Conservation (phyloP, 768 basidiomycete species). For the Termitomyces sp. region DNA sequence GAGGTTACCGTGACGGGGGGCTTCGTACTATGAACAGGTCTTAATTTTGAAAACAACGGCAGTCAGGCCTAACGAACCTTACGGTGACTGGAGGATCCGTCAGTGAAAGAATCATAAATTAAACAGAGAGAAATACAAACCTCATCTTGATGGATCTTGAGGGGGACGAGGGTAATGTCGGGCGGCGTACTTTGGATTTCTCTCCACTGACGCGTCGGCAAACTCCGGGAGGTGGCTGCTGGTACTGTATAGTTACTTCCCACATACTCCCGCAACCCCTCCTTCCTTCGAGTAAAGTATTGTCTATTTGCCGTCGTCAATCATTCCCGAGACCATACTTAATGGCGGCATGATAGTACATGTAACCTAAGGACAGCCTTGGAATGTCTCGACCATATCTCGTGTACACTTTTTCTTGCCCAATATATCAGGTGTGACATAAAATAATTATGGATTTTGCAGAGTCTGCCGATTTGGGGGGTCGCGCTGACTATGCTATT, state of each 20-base stretch:
- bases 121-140: slow-evolving; percentile 29
- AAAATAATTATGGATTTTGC: too few species aligned
- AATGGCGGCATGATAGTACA: too few species aligned
- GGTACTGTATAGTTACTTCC: slow-evolving; percentile 31
- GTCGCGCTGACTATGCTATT: too few species aligned
- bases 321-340: too few species aligned
- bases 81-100: slow-evolving; percentile 59
- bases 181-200: slow-evolving; percentile 21
- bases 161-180: slow-evolving; percentile 28
- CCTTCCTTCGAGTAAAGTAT: too few species aligned
- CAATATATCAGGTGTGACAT: too few species aligned
- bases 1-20: slow-evolving; percentile 96
- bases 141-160: slow-evolving; percentile 58
- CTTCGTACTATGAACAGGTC: slow-evolving; percentile 70
- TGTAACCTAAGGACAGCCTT: too few species aligned
- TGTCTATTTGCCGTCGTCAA: too few species aligned
- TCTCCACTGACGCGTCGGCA: slow-evolving; percentile 20
- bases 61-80: slow-evolving; percentile 47
- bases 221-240: slow-evolving; percentile 28
- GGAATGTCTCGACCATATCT: too few species aligned
- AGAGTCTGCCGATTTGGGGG: too few species aligned
- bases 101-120: slow-evolving; percentile 8
- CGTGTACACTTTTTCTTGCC: too few species aligned
- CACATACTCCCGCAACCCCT: neutral
- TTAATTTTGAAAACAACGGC: slow-evolving; percentile 3